phyloP scores from a whole-genome alignment of 768 basidiomycete species.

The Termitomyces sp. region DNA sequence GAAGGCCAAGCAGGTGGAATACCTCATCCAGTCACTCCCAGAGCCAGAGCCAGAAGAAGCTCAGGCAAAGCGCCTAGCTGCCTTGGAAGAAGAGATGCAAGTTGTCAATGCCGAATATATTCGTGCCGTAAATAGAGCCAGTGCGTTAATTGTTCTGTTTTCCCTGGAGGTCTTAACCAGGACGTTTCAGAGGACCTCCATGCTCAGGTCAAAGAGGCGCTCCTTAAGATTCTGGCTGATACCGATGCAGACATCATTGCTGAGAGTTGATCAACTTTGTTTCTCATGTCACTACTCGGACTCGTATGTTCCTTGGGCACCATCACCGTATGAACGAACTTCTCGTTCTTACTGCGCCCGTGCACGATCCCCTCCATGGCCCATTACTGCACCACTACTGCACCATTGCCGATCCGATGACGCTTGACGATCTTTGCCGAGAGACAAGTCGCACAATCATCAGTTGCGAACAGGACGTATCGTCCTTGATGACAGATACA shows the following conservation, averaged over 20 bases:
- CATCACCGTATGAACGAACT: neutral
- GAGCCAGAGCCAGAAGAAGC: conserved; percentile 75
- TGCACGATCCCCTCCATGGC: neutral
- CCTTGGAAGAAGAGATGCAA: conserved; percentile 67
- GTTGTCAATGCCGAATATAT: conserved; percentile 74
- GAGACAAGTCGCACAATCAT: neutral
- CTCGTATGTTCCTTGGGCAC: neutral
- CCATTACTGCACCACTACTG: neutral
- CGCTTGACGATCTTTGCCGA: neutral
- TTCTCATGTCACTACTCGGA: conserved; percentile 24
- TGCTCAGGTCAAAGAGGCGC: conserved; percentile 53
- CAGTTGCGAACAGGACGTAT: neutral
- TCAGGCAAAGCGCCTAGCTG: conserved; percentile 69
- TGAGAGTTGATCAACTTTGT: conserved; percentile 17
- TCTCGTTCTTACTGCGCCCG: neutral
- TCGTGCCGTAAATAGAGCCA: conserved; percentile 69
- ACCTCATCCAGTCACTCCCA: conserved; percentile 76
- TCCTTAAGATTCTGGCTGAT: conserved; percentile 55
- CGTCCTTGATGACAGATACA: neutral
- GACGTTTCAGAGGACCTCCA: conserved; percentile 51
- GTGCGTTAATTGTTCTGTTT: conserved; percentile 43
- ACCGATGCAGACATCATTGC: conserved; percentile 32
- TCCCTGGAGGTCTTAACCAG: neutral
- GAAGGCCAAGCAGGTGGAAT: conserved; percentile 89
- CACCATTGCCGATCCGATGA: too few species aligned